phyloP scores from a whole-genome alignment of 257 asterid species.

The Solanum chilense region DNA sequence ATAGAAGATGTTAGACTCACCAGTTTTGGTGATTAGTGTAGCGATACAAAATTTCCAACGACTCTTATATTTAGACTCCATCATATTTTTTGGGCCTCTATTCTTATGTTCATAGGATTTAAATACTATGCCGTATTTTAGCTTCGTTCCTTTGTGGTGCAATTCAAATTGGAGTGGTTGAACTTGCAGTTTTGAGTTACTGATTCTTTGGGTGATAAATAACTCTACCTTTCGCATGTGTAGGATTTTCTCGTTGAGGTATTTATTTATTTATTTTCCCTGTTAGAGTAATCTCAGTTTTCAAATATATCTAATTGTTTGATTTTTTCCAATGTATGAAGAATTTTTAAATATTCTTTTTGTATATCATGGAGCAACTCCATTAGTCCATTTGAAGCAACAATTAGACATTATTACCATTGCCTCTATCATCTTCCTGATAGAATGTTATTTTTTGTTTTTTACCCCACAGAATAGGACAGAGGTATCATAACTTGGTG shows the following conservation, averaged over 20 bases:
- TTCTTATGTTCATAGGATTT: too few species aligned
- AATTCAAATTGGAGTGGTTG: not conserved
- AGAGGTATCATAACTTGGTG: too few species aligned
- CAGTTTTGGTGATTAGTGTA: too few species aligned
- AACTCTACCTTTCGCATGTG: not conserved
- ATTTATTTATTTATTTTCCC: not conserved
- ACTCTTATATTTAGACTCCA: too few species aligned
- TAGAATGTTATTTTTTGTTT: not conserved
- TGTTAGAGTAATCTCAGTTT: not conserved
- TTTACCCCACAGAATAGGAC: too few species aligned
- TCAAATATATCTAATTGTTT: not conserved
- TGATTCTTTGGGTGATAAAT: fast-evolving
- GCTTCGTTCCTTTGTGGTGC: not conserved
- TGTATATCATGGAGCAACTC: not conserved
- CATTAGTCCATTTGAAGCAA: not conserved
- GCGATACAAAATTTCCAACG: too few species aligned
- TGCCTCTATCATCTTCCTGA: not conserved
- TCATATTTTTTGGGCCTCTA: not conserved
- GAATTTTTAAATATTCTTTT: too few species aligned
- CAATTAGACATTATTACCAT: too few species aligned
- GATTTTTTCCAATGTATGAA: not conserved
- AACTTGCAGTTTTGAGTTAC: not conserved
- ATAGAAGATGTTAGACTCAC: too few species aligned
- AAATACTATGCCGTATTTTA: too few species aligned
- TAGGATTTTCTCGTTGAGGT: not conserved